Conservation (phyloP, 73 alveolate genomes). For the Paramecium pentaurelia region DNA sequence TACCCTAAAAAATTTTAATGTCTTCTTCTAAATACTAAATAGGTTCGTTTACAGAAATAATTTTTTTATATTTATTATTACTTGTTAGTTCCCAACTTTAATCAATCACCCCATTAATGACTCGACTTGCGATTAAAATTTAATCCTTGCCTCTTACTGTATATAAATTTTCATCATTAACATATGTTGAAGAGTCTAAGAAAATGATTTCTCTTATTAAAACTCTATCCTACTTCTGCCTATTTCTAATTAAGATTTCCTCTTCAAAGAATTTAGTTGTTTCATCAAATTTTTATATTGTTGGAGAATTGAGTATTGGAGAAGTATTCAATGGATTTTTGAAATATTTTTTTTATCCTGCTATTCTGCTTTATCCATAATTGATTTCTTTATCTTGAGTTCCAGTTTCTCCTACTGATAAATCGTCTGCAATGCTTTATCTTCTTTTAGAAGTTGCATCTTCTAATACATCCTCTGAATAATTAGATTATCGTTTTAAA, state of each 20-base stretch:
- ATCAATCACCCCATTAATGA: not conserved
- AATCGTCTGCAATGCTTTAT: not conserved
- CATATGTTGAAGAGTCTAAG: not conserved
- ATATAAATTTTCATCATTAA: not conserved
- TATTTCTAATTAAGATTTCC: not conserved
- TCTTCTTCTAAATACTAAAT: not conserved
- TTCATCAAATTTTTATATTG: not conserved
- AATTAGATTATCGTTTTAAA: not conserved
- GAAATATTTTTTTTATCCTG: not conserved
- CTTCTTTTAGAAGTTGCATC: not conserved
- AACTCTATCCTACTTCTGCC: not conserved
- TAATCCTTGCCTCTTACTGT: not conserved
- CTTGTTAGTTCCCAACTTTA: not conserved
- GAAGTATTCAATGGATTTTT: not conserved
- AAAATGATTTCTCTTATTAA: not conserved
- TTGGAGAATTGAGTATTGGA: not conserved
- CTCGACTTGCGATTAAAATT: not conserved
- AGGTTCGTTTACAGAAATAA: not conserved
- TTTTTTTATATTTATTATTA: not conserved
- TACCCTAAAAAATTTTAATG: not conserved
- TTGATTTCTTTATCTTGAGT: not conserved
- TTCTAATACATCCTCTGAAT: not conserved
- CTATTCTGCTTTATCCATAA: not conserved
- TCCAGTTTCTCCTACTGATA: not conserved
- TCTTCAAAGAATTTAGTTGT: not conserved